These are phyloP conservation scores for Scheffersomyces titani DNA, from an alignment of 1,139 yeast species.

Conservation along the genomic window DNA sequence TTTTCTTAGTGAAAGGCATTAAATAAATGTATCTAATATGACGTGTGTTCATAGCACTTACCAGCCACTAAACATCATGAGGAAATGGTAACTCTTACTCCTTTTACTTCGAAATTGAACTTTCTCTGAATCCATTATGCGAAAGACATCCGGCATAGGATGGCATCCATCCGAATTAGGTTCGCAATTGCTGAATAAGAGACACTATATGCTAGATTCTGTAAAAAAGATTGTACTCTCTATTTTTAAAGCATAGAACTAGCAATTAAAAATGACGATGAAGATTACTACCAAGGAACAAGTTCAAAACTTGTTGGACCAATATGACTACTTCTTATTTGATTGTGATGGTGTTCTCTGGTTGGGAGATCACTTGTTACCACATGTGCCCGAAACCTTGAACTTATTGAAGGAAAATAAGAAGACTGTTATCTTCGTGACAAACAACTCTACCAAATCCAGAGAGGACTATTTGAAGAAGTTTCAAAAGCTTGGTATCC, in stretches of 20 bases:
- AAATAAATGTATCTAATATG: too few species aligned
- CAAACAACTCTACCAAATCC: slow-evolving; percentile 93
- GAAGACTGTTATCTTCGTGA: slow-evolving; percentile 82
- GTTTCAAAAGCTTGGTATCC: slow-evolving; percentile 72
- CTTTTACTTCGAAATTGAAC: too few species aligned
- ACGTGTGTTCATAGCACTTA: too few species aligned
- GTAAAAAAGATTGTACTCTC: not conserved
- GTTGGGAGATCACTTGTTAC: slow-evolving; percentile 49
- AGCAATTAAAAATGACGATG: slow-evolving; percentile 14
- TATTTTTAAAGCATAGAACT: not conserved
- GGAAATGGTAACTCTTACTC: too few species aligned
- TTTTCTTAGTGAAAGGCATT: not conserved
- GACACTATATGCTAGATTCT: not conserved
- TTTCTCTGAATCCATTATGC: too few species aligned
- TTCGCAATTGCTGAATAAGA: not conserved
- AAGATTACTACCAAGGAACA: slow-evolving; percentile 23
- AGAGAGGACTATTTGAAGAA: slow-evolving; percentile 74
- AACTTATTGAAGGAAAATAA: slow-evolving; percentile 29
- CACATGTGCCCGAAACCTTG: slow-evolving; percentile 42
- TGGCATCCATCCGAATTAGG: not conserved
- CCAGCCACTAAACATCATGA: too few species aligned
- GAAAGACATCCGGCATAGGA: not conserved
- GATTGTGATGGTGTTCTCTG: slow-evolving; percentile 54
- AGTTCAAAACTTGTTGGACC: slow-evolving; percentile 23
- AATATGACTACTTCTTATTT: slow-evolving; percentile 43